Conservation (phyloP, 169 alveolate genomes). For the Cystoisospora suis region DNA sequence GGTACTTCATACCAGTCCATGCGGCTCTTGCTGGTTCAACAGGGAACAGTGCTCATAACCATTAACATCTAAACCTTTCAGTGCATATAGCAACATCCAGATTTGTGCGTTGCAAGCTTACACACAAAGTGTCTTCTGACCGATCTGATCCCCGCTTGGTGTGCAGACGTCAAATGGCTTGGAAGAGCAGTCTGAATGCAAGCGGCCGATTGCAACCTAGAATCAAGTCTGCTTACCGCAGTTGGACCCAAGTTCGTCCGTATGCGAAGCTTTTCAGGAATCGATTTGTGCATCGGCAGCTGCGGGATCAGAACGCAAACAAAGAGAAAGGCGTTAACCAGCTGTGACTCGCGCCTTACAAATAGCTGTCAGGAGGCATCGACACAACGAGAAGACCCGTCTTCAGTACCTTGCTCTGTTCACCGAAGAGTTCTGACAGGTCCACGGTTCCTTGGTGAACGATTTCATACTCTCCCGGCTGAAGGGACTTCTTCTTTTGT, state of each 20-base stretch:
- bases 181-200: no score
- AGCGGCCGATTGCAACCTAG: no score
- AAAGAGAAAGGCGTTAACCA: not conserved
- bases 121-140: no score
- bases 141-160: no score
- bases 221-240: not conserved
- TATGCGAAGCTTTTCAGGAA: not conserved
- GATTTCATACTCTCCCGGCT: not conserved
- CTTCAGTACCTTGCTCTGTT: not conserved
- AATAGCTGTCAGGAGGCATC: not conserved
- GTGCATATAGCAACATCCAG: no score
- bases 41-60: no score
- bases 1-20: no score
- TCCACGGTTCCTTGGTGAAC: constrained; percentile 28
- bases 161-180: no score
- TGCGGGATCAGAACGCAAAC: not conserved
- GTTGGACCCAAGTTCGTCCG: not conserved
- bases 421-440: constrained; percentile 17
- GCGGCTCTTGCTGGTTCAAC: no score
- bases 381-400: not conserved
- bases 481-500: not conserved
- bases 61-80: no score
- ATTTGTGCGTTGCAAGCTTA: no score
- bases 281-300: constrained; percentile 7
- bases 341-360: not conserved